These are phyloP conservation scores for Tylopilus balloui DNA, from an alignment of 768 basidiomycete genomes.

Conservation along the genomic window DNA sequence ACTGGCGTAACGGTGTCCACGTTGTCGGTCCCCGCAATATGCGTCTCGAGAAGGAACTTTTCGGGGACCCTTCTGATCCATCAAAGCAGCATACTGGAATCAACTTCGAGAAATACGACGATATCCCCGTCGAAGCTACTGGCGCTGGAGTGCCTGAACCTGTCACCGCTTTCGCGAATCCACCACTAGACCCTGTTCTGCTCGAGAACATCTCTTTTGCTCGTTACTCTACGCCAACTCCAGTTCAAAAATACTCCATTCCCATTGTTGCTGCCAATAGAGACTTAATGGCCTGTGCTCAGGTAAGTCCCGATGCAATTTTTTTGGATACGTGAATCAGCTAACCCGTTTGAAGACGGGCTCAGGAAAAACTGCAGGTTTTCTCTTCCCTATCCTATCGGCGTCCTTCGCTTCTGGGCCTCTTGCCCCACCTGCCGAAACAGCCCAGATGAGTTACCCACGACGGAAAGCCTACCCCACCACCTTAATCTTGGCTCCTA, in stretches of 20 bases:
- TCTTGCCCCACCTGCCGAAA: conserved; percentile 55
- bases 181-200: conserved; percentile 89
- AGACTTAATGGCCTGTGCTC: conserved; percentile 94
- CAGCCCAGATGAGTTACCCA: conserved; percentile 46
- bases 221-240: conserved; percentile 92
- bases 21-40: conserved; percentile 76
- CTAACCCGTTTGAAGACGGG: conserved; percentile 66
- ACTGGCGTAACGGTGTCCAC: conserved; percentile 89
- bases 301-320: conserved; percentile 43
- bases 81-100: conserved; percentile 94
- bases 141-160: conserved; percentile 97
- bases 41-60: conserved; percentile 94
- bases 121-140: conserved; percentile 98
- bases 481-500: conserved; percentile 95
- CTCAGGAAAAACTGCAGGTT: conserved; percentile 98
- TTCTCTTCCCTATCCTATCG: conserved; percentile 98
- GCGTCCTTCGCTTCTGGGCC: conserved; percentile 87
- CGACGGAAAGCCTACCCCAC: conserved; percentile 95
- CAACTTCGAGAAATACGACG: conserved; percentile 99
- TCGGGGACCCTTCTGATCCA: conserved; percentile 81
- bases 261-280: conserved; percentile 90
- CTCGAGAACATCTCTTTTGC: conserved; percentile 93
- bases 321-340: conserved; percentile 7
- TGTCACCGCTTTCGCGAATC: conserved; percentile 76
- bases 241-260: conserved; percentile 99